Evolutionary conservation across 2,329 filamentous ascomycete species (phyloP), one percentile per base, ranked within the genome.

Genomic region (Fusarium domesticum): DNA sequence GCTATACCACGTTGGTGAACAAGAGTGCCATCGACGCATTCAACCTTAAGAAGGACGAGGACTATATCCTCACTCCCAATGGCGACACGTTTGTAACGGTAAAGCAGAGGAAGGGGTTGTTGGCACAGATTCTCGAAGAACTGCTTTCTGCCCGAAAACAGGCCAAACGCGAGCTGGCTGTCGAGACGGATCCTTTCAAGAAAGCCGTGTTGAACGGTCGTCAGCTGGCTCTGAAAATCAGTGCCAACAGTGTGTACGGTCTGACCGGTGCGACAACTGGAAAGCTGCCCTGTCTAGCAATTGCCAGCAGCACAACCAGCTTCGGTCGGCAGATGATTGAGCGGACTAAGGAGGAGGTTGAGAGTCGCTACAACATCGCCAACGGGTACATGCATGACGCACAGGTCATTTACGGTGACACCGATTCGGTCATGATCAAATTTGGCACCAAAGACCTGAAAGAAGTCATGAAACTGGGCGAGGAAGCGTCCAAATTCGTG

Each of bases 261-360:
- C 74, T 98, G 53, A 98, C 93, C 6, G 93, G 93, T 69, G 95
- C 93, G 2, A 97, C 91, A 1, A 90, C 90, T 23, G 93, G 93
- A 62, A 98, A 98, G 65, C 76, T 98, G 32, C 93, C 93, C 0
- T 98, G 93, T 75, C 74, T 98, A 47, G 83, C 87, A 32, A 97
- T 98, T 66, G 93, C 93, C 48, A 95, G 90, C 72, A 96, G 90
- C 70, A 97, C 93, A 12, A 98, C 93, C 2, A 90, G 87, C 72
- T 98, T 96, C 61, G 93, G 93, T 56, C 89, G 93, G 59, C 87
- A 96, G 64, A 98, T 98, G 93, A 98, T 98, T 73, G 92, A 97
- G 68, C 93, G 85, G 71, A 97, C 93, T 1, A 97, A 96, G 68
- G 79, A 86, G n/a, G 93, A 97, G 64, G 93, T 98, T 6, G 92